Evolutionary conservation across 2,329 filamentous ascomycete species (phyloP).

Genomic region (Herpomyces periplanetae): DNA sequence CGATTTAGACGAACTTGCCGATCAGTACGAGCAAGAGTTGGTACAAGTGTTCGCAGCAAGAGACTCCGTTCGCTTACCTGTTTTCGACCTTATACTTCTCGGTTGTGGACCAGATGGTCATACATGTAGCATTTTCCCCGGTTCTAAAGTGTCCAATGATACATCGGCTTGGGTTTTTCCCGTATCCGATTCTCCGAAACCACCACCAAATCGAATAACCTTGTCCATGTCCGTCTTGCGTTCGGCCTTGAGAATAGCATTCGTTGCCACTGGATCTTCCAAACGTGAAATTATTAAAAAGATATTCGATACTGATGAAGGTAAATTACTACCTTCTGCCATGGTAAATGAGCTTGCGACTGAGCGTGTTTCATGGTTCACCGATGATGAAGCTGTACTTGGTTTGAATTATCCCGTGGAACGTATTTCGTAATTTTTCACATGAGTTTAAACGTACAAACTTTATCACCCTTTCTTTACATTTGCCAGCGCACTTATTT

Average conservation of each 20-base stretch:
- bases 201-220: constrained; percentile 58
- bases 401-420: constrained; percentile 55
- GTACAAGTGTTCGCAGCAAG: constrained; percentile 55
- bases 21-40: constrained; percentile 61
- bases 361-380: constrained; percentile 80
- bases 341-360: constrained; percentile 50
- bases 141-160: constrained; percentile 51
- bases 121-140: constrained; percentile 82
- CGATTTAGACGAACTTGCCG: constrained; percentile 63
- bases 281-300: constrained; percentile 76
- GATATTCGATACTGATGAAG: constrained; percentile 46
- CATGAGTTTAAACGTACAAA: no score
- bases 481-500: no score
- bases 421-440: no score
- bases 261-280: constrained; percentile 51
- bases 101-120: constrained; percentile 87
- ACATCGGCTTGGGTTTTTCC: constrained; percentile 61
- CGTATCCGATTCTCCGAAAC: constrained; percentile 78
- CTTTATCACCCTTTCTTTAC: no score
- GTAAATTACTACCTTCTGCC: constrained; percentile 34
- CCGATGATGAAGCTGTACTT: constrained; percentile 46
- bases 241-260: constrained; percentile 50
- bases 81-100: constrained; percentile 73
- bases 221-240: constrained; percentile 63
- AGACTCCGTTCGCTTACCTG: constrained; percentile 69